Evolutionary conservation across 1,139 yeast genomes (phyloP).

Genomic region (Trichomonascaceae sp.): DNA sequence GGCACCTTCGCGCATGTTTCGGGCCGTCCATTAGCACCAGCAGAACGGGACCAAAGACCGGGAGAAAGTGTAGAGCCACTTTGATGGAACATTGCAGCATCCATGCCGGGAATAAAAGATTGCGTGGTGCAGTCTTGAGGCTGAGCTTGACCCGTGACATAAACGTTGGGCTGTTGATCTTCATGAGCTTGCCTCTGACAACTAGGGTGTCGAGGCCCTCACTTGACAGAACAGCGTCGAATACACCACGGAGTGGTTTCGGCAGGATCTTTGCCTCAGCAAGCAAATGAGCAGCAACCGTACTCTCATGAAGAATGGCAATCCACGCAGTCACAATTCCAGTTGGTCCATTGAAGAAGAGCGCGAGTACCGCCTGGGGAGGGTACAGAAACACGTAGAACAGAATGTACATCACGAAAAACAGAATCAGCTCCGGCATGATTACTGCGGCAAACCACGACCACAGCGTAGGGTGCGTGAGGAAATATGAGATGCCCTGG

Average conservation of each 20-base stretch:
- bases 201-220: conserved; percentile 41
- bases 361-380: conserved; percentile 33
- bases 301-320: conserved; percentile 39
- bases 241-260: conserved; percentile 38
- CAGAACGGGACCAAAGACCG: conserved; percentile 48
- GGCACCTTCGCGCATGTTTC: conserved; percentile 42
- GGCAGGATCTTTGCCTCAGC: conserved; percentile 44
- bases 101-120: conserved; percentile 24
- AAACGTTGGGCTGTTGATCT: conserved; percentile 23
- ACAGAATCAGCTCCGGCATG: conserved; percentile 38
- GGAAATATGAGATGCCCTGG: conserved; percentile 36
- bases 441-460: conserved; percentile 35
- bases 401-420: conserved; percentile 30
- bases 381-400: conserved; percentile 36
- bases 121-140: conserved; percentile 20
- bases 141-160: conserved; percentile 12
- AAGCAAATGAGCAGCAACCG: conserved; percentile 37
- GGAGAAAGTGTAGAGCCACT: conserved; percentile 37
- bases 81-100: conserved; percentile 23
- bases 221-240: conserved; percentile 41
- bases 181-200: conserved; percentile 32
- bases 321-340: conserved; percentile 44
- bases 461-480: conserved; percentile 37
- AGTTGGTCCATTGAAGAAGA: conserved; percentile 41
- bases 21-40: conserved; percentile 46